These are phyloP conservation scores for Gentiana dahurica DNA, from an alignment of 257 asterid genomes.

Conservation along the genomic window DNA sequence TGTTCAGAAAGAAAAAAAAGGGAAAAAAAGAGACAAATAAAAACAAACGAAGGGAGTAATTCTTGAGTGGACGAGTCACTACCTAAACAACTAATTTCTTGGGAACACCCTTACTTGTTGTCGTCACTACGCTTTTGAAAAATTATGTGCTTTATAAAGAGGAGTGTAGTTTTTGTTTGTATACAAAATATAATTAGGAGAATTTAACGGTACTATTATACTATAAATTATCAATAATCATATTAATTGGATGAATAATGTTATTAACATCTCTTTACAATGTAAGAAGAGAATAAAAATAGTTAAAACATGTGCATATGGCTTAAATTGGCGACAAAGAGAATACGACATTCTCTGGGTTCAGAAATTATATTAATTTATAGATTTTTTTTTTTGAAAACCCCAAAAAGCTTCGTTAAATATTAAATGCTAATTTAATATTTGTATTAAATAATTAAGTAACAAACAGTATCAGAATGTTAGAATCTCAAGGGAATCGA, in stretches of 20 bases:
- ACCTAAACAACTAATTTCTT: constrained; percentile 25
- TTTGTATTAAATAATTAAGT: constrained; percentile 13
- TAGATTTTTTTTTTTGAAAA: too few species aligned
- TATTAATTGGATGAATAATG: too few species aligned
- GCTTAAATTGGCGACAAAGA: constrained; percentile 22
- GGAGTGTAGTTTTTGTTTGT: constrained; percentile 8
- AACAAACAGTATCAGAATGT: constrained; percentile 29
- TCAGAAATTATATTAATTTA: constrained; percentile 33
- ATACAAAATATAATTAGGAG: neutral
- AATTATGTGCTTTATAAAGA: constrained; percentile 15
- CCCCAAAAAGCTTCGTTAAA: constrained; percentile 39
- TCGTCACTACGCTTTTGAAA: constrained; percentile 44
- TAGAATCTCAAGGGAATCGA: constrained; percentile 47
- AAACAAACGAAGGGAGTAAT: constrained; percentile 6
- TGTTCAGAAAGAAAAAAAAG: neutral
- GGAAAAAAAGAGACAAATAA: constrained; percentile 23
- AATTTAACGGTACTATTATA: too few species aligned
- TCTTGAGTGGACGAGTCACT: constrained; percentile 31
- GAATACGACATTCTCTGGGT: constrained; percentile 89
- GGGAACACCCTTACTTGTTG: constrained; percentile 25
- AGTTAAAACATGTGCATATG: constrained; percentile 3
- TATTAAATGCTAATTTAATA: neutral
- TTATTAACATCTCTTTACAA: too few species aligned
- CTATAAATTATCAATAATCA: too few species aligned
- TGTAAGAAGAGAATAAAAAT: neutral